A percentile compares a stretch with the other conserved stretches of the same genome.
phyloP scores from a whole-genome alignment of 768 basidiomycete species.

The Hydnomerulius pinastri region DNA sequence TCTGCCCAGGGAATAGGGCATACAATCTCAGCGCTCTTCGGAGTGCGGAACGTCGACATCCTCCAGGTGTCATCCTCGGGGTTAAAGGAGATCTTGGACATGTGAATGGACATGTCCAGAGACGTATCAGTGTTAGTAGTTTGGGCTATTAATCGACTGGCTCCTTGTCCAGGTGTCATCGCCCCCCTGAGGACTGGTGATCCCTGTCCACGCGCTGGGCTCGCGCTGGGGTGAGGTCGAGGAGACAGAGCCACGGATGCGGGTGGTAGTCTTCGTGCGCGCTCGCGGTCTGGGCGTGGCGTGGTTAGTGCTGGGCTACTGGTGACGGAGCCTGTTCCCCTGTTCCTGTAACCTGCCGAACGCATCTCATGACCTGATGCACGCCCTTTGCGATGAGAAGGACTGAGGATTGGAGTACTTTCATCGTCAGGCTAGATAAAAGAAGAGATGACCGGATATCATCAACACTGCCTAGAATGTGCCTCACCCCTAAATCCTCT shows the following conservation, averaged over 20 bases:
- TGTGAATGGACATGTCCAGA: slow-evolving; percentile 2
- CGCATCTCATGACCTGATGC: neutral
- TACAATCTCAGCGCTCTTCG: slow-evolving; percentile 32
- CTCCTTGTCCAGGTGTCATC: neutral
- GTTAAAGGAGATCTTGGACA: slow-evolving; percentile 5
- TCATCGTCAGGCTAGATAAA: slow-evolving; percentile 23
- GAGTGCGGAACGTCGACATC: slow-evolving; percentile 44
- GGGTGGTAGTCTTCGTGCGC: neutral
- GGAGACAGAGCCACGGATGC: neutral
- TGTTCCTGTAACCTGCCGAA: neutral
- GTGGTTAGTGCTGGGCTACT: neutral
- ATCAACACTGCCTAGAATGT: neutral
- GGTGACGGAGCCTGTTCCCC: neutral
- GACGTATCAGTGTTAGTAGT: slow-evolving; percentile 5
- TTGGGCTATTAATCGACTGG: too few relatives aligned
- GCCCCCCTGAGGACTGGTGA: neutral
- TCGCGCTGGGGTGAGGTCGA: neutral
- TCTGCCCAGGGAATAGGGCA: slow-evolving; percentile 33
- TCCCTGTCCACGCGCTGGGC: neutral
- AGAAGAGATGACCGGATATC: neutral
- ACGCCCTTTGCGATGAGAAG: slow-evolving; percentile 12
- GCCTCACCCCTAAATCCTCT: slow-evolving; percentile 40
- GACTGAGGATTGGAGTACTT: slow-evolving; percentile 5
- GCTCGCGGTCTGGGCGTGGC: neutral
- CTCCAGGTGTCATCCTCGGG: slow-evolving; percentile 34